Conservation (phyloP, 306 rosid species). For the Fragaria vesca region DNA sequence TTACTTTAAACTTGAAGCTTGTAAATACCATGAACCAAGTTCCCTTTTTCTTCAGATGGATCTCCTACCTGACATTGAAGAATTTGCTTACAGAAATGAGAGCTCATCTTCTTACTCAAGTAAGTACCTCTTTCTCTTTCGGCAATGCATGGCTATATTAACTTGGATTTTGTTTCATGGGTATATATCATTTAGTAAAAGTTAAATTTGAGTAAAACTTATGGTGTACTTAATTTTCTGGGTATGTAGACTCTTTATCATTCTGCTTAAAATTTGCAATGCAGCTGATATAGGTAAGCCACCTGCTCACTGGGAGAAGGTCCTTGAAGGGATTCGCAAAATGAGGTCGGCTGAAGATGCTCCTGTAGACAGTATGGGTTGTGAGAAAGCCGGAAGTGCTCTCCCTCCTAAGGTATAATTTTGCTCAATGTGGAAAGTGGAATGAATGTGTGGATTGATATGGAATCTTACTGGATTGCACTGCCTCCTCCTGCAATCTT, state of each 20-base stretch:
- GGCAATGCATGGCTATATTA: background rate
- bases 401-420: conserved; percentile 69
- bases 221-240: too few species aligned
- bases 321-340: conserved; percentile 71
- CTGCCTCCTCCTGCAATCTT: background rate
- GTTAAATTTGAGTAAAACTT: background rate
- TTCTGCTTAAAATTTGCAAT: conserved; percentile 18
- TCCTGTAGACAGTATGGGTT: conserved; percentile 71
- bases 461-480: conserved; percentile 3
- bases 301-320: conserved; percentile 71
- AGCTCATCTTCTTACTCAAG: conserved; percentile 37
- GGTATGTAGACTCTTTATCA: background rate
- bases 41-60: conserved; percentile 35
- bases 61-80: conserved; percentile 62
- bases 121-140: conserved; percentile 24
- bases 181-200: background rate
- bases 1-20: background rate
- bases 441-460: background rate
- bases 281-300: conserved; percentile 47
- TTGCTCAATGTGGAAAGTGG: background rate
- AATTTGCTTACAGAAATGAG: conserved; percentile 43
- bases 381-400: conserved; percentile 53
- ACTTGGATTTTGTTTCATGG: background rate
- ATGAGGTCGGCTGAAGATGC: conserved; percentile 75
- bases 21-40: conserved; percentile 1